Base-by-base conservation (phyloP, 768 basidiomycete species). In the Leccinum rimulosum region DNA sequence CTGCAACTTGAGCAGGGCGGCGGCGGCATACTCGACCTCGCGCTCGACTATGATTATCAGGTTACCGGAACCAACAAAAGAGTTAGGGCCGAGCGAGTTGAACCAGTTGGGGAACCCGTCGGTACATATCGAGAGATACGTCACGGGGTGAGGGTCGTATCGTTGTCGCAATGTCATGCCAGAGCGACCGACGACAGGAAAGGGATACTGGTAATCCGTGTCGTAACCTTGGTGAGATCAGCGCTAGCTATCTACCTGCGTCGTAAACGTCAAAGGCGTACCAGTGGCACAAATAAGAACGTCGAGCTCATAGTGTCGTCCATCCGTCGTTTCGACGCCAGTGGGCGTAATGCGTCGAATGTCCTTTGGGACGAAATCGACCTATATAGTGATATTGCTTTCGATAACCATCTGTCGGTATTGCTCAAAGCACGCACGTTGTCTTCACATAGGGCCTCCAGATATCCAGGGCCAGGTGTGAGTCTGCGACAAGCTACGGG, bases 81-180 rank as follows among this genome's bases (percentile, higher is more conserved):
- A 76, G 66, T 85, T 87, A 2, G 87, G 85, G 0, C 86, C 86
- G 9, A 82, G 65, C n/a, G 74, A 66, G 56, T 79, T 75, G 75
- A 87, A 87, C 79, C 80, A 83, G 70, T 87, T 88, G 19, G 88
- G 87, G 70, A 88, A 87, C 7, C 82, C 84, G 50, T 86, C 83
- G 22, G 83, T 78, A 22, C 81, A 79, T 31, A 87, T 67, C 7
- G 82, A 76, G 9, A 89, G 76, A 68, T 89, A 89, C 4, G 83
- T 80, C 11, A 71, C 69, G 2, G 86, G 84, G 62, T 83, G 76
- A 3, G 85, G 83, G 2, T 70, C 74, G 69, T 82, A 85, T 56
- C 79, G 79, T 17, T 82, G 77, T 53, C 78, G 77, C 5, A 89
- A 71, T 53, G 80, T 75, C 9, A 78, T 63, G 3, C 85, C 84